Evolutionary conservation across 306 rosid genomes (phyloP), one percentile per base, ranked within the genome.

Genomic region (Crataegus laevigata): DNA sequence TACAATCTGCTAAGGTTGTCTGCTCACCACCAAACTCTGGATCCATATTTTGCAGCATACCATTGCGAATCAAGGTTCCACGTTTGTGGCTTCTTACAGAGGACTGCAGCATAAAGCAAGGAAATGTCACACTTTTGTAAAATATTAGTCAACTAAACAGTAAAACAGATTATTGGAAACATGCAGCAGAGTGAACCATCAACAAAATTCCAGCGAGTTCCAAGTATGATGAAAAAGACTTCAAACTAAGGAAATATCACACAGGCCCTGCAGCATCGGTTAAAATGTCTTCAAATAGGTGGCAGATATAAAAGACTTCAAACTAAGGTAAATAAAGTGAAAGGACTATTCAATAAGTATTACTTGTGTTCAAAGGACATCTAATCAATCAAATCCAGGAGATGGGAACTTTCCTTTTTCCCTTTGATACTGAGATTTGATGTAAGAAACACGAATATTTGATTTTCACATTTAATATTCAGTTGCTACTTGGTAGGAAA

Each of bases 41-140:
- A 81, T 81, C 79, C 66, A 50, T 78, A 78, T 70, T 77, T 81
- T 71, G 83, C 75, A 38, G 77, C 76, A 80, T 73, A 69, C 80
- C 82, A 77, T 69, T 75, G 85, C 54, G 32, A 62, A 59, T 40
- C 52, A 76, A 71, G 72, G 45, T 75, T 78, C 85, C 59, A 45
- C 24, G 62, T 77, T 77, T 70, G 79, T 84, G 77, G 77, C 78
- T 51, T 78, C 85, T 87, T 78, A 77, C 60, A 24, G 74, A 69
- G 78, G 82, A 78, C 96, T 91, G 93, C 90, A 88, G 77, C 66
- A 8, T 9, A 68, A 78, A 68, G 81, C 74, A 73, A 78, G 76
- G 73, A 54, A 68, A 84, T 21, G 73, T 77, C 77, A 82, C 68
- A 75, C 47, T 80, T 42, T 68, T 64, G 59, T 63, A 82, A 58